Conservation (phyloP, 495 filamentous ascomycete species). For the Podospora fimiseda region DNA sequence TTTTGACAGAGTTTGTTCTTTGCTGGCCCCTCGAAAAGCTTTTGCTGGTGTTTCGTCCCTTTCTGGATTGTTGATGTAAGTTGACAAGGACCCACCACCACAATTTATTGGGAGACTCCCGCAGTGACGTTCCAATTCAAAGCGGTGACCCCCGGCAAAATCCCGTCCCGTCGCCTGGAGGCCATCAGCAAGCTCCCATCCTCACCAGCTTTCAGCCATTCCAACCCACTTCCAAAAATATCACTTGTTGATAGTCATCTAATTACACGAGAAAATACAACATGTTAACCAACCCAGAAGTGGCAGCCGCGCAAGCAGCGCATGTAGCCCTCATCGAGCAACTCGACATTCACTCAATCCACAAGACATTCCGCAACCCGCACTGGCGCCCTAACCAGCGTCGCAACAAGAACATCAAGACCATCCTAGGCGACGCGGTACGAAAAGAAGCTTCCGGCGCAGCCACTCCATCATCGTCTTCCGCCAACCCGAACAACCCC, state of each 20-base stretch:
- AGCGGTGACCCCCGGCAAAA: constrained; percentile 24
- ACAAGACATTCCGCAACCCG: constrained; percentile 79
- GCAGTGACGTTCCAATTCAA: constrained; percentile 11
- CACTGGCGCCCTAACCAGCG: constrained; percentile 87
- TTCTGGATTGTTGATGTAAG: neutral
- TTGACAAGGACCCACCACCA: constrained; percentile 3
- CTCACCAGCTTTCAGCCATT: too few relatives aligned
- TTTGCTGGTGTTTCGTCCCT: neutral
- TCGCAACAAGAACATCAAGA: constrained; percentile 97
- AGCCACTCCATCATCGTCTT: constrained; percentile 68
- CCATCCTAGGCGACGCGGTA: constrained; percentile 83
- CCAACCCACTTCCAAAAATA: too few relatives aligned
- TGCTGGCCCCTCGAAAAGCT: neutral
- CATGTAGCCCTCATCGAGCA: constrained; percentile 64
- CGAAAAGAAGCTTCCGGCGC: constrained; percentile 72
- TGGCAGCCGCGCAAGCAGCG: constrained; percentile 38
- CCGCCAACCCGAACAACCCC: constrained; percentile 61
- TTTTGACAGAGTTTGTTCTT: neutral
- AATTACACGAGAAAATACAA: too few relatives aligned
- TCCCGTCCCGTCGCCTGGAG: neutral
- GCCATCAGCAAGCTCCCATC: neutral
- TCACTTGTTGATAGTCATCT: too few relatives aligned
- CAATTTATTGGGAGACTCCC: neutral
- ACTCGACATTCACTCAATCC: constrained; percentile 77
- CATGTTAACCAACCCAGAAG: constrained; percentile 29